phyloP scores from a whole-genome alignment of 345 rosid genomes.

The Lepidium africanum region DNA sequence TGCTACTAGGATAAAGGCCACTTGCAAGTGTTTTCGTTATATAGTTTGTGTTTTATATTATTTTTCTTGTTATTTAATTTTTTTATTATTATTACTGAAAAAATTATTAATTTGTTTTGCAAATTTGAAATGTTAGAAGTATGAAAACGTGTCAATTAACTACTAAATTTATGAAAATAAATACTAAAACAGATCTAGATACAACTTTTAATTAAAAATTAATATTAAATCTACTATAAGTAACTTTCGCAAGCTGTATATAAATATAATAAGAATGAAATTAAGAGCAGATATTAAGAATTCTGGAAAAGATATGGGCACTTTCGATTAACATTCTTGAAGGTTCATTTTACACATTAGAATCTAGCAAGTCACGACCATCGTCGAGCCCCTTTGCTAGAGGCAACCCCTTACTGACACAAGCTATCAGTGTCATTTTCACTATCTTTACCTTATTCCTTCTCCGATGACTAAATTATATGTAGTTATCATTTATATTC shows the following conservation, averaged over 20 bases:
- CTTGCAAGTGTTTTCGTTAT: too few relatives aligned
- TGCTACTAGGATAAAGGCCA: too few relatives aligned
- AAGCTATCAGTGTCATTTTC: slow-evolving; percentile 93
- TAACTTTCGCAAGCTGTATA: background rate
- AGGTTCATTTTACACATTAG: slow-evolving; percentile 84
- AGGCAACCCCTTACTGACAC: slow-evolving; percentile 95
- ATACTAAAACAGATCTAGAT: background rate
- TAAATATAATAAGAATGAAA: background rate
- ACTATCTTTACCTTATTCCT: slow-evolving; percentile 56
- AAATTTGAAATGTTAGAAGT: too few relatives aligned
- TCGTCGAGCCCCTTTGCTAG: slow-evolving; percentile 93
- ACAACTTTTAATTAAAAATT: background rate
- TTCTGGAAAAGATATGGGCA: slow-evolving; percentile 89
- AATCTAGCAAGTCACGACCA: slow-evolving; percentile 79
- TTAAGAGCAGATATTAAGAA: slow-evolving; percentile 33
- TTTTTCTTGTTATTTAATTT: too few relatives aligned
- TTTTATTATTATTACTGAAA: too few relatives aligned
- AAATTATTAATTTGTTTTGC: too few relatives aligned
- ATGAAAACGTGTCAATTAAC: background rate
- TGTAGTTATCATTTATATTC: slow-evolving; percentile 9
- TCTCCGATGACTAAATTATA: slow-evolving; percentile 29
- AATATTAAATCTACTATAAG: background rate
- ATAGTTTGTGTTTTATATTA: too few relatives aligned
- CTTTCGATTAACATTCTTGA: slow-evolving; percentile 92
- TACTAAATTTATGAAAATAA: background rate